Evolutionary conservation across 352 stramenopile species (phyloP), one percentile per base, ranked within the genome.

Genomic region (Pythium coloratum): DNA sequence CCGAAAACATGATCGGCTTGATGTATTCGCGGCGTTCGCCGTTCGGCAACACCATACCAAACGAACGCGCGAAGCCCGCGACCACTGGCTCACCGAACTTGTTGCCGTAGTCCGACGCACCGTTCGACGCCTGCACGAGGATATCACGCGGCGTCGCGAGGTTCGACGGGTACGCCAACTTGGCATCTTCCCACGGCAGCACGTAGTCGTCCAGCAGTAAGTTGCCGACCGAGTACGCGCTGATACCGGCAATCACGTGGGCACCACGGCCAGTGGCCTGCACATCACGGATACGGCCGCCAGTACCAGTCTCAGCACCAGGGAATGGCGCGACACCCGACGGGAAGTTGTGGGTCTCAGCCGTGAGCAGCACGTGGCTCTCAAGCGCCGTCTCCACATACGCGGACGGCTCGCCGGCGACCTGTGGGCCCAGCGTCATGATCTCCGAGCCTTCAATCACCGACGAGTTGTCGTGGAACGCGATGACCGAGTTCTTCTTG

Each of bases 61-160:
- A 99, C 14, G 92, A 98, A 34, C 98, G 89, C 33, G 96, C 98
- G 70, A 99, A 99, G 26, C 98, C 98, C 60, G 96, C 86, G 44
- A 99, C 92, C 7, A 99, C 97, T n/a, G 98, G 98, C 76, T 99
- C 98, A 38, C 98, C 98, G 67, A 99, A 99, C 83, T 99, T 99
- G 88, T 99, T 99, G 36, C 97, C 98, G 76, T 99, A 99, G 82
- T 99, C 98, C 9, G 95, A 99, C 12, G 98, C 97, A 56, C 98
- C 98, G 76, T 99, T 98, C 66, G 90, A 98, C 16, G 97, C 97
- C 68, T 99, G 94, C 26, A 99, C 87, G 59, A 98, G 82, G 74
- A 99, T 99, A 59, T 98, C 88, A 28, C 98, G 82, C 10, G 97
- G 97, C 55, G 84, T 77, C 6, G 91, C 91, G 33, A 96, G 77